Base-by-base conservation (phyloP, 2,329 filamentous ascomycete species). In the Kalmusia sp. region DNA sequence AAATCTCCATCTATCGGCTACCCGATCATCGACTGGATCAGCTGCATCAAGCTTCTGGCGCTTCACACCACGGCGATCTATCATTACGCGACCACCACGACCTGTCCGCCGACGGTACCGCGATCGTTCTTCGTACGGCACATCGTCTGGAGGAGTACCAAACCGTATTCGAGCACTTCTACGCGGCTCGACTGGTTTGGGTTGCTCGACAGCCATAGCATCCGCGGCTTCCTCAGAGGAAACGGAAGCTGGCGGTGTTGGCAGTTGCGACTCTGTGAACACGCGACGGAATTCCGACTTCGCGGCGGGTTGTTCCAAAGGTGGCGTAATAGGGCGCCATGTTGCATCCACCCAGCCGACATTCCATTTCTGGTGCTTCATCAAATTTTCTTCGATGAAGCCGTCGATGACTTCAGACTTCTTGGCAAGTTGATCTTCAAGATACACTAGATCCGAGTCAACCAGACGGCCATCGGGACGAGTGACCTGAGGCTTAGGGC, bases 311-410 rank as follows among this genome's bases (percentile, higher is more conserved):
- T 68, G 68, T 49, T 91, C 88, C 67, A 85, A 81, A 37, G 91
- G 86, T 19, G 92, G 92, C 45, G 90, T 91, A 61, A 98, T 84
- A 45, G 93, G 92, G 61, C 88, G 87, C 78, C 88, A 87, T 57
- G 93, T 97, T 71, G 92, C 83, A 77, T 98, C 93, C 66, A 96
- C 85, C 79, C 91, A 92, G 69, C 91, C 89, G 65, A 90, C 84
- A 76, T 97, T 97, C 92, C 93, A 97, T 72, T 90, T 87, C 64
- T 89, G 86, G 77, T 97, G 93, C 76, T 95, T 93, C 65, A 89
- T 84, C 49, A 96, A 87, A 76, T 96, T 93, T 64, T 86, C 86
- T 73, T 96, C 91, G 71, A 98, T 91, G 68, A 96, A 92, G 59
- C 83, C 82, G 58, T 89, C 84, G 62, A 97, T 87, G 64, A 90